These are phyloP conservation scores for Calycina herbarum DNA, from an alignment of 2,329 filamentous ascomycete species.

Conservation along the genomic window DNA sequence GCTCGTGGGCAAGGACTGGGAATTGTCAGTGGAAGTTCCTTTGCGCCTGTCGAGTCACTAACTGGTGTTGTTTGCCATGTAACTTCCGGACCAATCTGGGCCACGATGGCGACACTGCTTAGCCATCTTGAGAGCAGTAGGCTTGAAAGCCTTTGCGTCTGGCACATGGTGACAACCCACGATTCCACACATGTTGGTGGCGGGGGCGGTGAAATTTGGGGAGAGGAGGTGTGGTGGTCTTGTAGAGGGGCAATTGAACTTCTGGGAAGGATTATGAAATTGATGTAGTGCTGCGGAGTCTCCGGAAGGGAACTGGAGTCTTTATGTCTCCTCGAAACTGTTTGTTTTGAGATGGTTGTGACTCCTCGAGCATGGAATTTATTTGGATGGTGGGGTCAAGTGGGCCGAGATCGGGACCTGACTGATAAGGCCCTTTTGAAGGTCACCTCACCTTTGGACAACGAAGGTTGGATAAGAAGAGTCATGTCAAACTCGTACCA, in stretches of 20 bases:
- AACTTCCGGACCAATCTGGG: constrained; percentile 96
- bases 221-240: background rate
- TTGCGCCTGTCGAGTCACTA: constrained; percentile 38
- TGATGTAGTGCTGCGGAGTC: background rate
- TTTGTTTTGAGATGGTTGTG: background rate
- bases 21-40: constrained; percentile 25
- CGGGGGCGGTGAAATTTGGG: constrained; percentile 8
- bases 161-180: constrained; percentile 62
- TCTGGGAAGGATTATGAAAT: background rate
- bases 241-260: background rate
- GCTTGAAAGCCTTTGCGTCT: constrained; percentile 95
- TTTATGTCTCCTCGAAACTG: background rate
- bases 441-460: background rate
- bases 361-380: constrained; percentile 9
- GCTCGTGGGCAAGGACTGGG: constrained; percentile 91
- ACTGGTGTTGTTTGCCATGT: constrained; percentile 91
- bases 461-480: background rate
- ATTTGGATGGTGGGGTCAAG: constrained; percentile 11
- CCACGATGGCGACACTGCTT: constrained; percentile 98
- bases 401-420: constrained; percentile 7
- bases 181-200: constrained; percentile 28
- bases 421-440: background rate
- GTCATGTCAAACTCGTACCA: constrained; percentile 4
- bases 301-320: background rate
- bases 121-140: constrained; percentile 85